Evolutionary conservation across 495 filamentous ascomycete species (phyloP).

Genomic region (Paragyromitra xinjiangensis): DNA sequence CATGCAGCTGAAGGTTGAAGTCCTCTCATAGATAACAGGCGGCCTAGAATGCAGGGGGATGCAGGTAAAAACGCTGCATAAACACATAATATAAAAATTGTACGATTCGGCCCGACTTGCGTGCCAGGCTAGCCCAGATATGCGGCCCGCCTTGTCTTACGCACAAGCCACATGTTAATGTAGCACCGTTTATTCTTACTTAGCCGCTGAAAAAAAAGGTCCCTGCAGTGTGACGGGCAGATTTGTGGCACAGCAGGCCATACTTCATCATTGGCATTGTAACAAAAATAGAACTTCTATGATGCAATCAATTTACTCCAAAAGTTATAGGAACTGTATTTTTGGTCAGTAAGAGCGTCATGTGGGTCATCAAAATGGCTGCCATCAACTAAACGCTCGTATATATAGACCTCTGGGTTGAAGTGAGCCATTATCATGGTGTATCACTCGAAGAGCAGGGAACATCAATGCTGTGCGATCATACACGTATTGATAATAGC

Average conservation of each 20-base stretch:
- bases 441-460: no score
- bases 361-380: background rate
- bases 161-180: background rate
- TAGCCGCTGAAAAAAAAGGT: background rate
- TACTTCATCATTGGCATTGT: background rate
- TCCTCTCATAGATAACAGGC: background rate
- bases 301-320: background rate
- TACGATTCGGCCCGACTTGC: background rate
- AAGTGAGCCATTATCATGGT: background rate
- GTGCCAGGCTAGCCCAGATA: background rate
- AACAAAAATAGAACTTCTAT: slow-evolving; percentile 6
- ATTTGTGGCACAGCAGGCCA: background rate
- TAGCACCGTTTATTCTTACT: background rate
- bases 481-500: no score
- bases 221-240: background rate
- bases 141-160: background rate
- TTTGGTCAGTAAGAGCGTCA: background rate
- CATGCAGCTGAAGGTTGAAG: background rate
- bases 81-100: background rate
- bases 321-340: background rate
- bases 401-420: background rate
- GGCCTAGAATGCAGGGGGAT: background rate
- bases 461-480: no score
- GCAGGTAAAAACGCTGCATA: background rate
- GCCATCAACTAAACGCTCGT: background rate